phyloP scores from a whole-genome alignment of 306 rosid genomes.

The Sechiopsis laciniata region DNA sequence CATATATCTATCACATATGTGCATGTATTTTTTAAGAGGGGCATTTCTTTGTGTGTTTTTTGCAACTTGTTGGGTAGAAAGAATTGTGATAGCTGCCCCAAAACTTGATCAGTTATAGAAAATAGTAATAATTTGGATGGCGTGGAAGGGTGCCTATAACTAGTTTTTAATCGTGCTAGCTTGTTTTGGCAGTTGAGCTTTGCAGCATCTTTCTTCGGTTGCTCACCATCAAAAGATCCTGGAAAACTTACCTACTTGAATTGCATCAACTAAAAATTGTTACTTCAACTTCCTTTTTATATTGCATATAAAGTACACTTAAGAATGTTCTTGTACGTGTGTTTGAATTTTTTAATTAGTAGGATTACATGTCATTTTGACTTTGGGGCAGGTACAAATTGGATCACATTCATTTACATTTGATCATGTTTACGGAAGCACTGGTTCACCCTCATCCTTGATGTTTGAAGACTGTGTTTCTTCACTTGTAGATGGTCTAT shows the following conservation, averaged over 20 bases:
- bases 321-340: not conserved
- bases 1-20: not conserved
- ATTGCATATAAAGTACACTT: not conserved
- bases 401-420: slow-evolving; percentile 94
- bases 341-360: slow-evolving; percentile 11
- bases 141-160: not conserved
- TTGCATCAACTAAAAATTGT: not conserved
- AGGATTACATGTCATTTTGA: slow-evolving; percentile 23
- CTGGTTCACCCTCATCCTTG: slow-evolving; percentile 65
- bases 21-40: not conserved
- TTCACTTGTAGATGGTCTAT: slow-evolving; percentile 86
- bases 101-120: not conserved
- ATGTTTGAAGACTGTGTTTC: slow-evolving; percentile 88
- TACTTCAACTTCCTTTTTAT: not conserved
- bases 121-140: not conserved
- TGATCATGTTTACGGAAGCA: slow-evolving; percentile 96
- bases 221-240: not conserved
- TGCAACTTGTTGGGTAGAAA: slow-evolving; percentile 10
- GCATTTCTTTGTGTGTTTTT: not conserved
- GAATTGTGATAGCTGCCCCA: not conserved
- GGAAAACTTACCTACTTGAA: not conserved
- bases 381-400: slow-evolving; percentile 72
- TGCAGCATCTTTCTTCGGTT: not conserved
- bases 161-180: not conserved
- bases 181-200: slow-evolving; percentile 4